These are phyloP conservation scores for Shiraia bambusicola DNA, from an alignment of 2,329 filamentous ascomycete genomes.

Conservation along the genomic window DNA sequence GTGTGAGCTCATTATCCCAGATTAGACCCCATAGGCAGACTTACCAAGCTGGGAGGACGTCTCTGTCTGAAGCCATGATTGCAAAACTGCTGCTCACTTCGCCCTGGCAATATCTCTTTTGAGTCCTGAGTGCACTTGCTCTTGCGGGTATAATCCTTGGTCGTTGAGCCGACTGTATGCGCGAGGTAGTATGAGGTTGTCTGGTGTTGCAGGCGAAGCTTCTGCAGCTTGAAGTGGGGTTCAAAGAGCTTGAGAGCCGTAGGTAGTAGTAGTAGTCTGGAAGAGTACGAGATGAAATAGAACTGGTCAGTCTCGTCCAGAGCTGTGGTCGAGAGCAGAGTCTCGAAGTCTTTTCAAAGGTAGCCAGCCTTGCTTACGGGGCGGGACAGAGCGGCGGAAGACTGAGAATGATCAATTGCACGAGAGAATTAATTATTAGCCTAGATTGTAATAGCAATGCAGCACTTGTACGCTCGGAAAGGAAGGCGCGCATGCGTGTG, in stretches of 20 bases:
- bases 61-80: slow-evolving; percentile 50
- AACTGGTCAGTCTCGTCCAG: slow-evolving; percentile 22
- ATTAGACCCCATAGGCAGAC: slow-evolving; percentile 7
- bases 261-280: slow-evolving; percentile 6
- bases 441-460: slow-evolving; percentile 4
- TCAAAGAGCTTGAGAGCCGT: slow-evolving; percentile 9
- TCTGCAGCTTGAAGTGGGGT: slow-evolving; percentile 15
- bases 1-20: slow-evolving; percentile 17
- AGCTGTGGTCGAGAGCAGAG: slow-evolving; percentile 38
- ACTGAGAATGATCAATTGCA: slow-evolving; percentile 17
- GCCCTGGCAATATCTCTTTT: slow-evolving; percentile 36
- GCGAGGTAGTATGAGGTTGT: slow-evolving; percentile 21
- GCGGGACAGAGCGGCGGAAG: slow-evolving; percentile 10
- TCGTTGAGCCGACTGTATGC: slow-evolving; percentile 15
- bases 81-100: slow-evolving; percentile 35
- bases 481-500: slow-evolving; percentile 20
- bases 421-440: too few relatives aligned
- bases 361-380: slow-evolving; percentile 35
- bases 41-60: slow-evolving; percentile 50
- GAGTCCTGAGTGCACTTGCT: slow-evolving; percentile 14
- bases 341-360: slow-evolving; percentile 33
- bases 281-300: slow-evolving; percentile 7
- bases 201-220: slow-evolving; percentile 19
- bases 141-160: slow-evolving; percentile 17
- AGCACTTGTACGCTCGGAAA: slow-evolving; percentile 9